phyloP scores from a whole-genome alignment of 768 basidiomycete genomes.

The Tephrocybe rancida region DNA sequence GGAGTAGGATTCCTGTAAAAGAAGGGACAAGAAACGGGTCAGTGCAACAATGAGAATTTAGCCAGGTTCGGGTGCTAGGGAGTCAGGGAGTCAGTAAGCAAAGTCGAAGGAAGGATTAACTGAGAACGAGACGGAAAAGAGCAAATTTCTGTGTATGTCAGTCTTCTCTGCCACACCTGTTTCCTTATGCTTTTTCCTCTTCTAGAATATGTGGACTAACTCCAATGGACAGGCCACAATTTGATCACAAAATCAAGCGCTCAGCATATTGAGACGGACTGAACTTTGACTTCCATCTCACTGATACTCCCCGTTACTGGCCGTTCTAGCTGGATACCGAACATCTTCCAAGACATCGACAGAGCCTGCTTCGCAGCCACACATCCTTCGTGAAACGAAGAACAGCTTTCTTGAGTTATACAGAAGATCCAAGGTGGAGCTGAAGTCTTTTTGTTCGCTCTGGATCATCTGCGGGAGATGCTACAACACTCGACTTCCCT shows the following conservation, averaged over 20 bases:
- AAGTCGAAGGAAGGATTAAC: no score
- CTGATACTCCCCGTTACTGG: conserved; percentile 95
- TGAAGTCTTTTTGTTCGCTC: conserved; percentile 89
- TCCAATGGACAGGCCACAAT: conserved; percentile 58
- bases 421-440: conserved; percentile 92
- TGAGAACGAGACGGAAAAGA: no score
- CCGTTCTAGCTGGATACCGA: conserved; percentile 84
- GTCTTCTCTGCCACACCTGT: no score
- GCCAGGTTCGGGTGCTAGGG: no score
- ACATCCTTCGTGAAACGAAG: conserved; percentile 92
- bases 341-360: conserved; percentile 65
- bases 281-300: conserved; percentile 83
- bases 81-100: no score
- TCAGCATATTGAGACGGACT: conserved; percentile 86
- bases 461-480: conserved; percentile 81
- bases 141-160: no score
- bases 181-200: no score
- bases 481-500: conserved; percentile 85
- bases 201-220: conserved; percentile 6
- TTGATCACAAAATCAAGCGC: conserved; percentile 88
- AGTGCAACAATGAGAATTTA: no score
- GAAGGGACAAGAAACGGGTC: no score
- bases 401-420: conserved; percentile 91
- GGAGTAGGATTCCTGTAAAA: no score
- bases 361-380: conserved; percentile 70